These are phyloP conservation scores for Nyssa sinensis DNA, from an alignment of 148 eudicot genomes.

Conservation along the genomic window DNA sequence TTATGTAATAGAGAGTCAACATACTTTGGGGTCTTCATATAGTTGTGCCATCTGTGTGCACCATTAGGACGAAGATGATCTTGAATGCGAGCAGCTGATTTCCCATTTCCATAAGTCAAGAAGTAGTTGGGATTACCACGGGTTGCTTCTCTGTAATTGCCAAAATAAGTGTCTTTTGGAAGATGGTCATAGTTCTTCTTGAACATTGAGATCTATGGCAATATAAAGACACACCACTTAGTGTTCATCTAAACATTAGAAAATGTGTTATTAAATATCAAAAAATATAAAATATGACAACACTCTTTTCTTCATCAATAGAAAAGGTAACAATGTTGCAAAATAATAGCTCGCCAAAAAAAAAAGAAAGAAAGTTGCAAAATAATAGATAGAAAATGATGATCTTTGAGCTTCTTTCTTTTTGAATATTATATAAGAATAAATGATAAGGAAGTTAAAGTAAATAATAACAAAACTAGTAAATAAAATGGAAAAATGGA, in stretches of 20 bases:
- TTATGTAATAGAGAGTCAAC: neutral
- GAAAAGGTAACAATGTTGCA: neutral
- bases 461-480: neutral
- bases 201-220: slow-evolving; percentile 64
- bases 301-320: neutral
- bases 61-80: slow-evolving; percentile 80
- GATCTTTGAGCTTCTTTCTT: neutral
- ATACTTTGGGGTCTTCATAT: slow-evolving; percentile 52
- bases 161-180: slow-evolving; percentile 48
- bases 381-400: neutral
- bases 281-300: neutral
- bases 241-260: neutral
- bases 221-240: slow-evolving; percentile 4
- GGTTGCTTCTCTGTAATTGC: slow-evolving; percentile 54
- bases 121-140: slow-evolving; percentile 78
- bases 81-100: slow-evolving; percentile 73
- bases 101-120: slow-evolving; percentile 83
- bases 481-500: no score
- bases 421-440: no score
- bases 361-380: no score
- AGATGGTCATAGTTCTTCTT: slow-evolving; percentile 78
- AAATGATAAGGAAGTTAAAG: no score
- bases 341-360: neutral
- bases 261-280: neutral
- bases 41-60: slow-evolving; percentile 85